phyloP scores from a whole-genome alignment of 345 rosid species.

The Camelina neglecta region DNA sequence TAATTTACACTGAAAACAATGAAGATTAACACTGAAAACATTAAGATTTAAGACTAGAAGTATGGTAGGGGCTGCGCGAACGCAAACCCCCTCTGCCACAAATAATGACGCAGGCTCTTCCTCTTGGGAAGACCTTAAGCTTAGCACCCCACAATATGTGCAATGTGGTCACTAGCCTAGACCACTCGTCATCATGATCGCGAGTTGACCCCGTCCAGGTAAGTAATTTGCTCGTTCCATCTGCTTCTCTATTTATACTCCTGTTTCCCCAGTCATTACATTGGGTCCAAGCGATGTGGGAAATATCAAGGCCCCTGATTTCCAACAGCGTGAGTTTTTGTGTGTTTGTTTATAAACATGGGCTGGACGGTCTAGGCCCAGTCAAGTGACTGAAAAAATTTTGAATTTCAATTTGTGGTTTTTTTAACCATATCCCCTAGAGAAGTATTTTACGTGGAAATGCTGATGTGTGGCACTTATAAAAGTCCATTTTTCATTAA shows the following conservation, averaged over 20 bases:
- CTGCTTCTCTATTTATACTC: neutral
- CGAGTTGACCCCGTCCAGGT: slow-evolving; percentile 48
- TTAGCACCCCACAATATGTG: slow-evolving; percentile 34
- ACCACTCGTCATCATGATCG: slow-evolving; percentile 35
- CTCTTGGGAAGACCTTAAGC: slow-evolving; percentile 45
- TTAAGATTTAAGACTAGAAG: neutral
- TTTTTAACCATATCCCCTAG: too few relatives aligned
- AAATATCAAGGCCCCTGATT: neutral
- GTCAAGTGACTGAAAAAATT: neutral
- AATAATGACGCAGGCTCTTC: slow-evolving; percentile 66
- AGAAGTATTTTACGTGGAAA: too few relatives aligned
- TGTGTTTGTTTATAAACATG: neutral
- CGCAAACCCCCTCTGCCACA: slow-evolving; percentile 27
- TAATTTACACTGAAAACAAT: too few relatives aligned
- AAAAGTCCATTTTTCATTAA: too few relatives aligned
- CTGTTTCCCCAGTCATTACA: too few relatives aligned
- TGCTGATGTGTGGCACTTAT: too few relatives aligned
- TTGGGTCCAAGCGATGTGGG: slow-evolving; percentile 13
- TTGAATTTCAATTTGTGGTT: too few relatives aligned
- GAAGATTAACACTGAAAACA: too few relatives aligned
- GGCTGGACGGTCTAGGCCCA: slow-evolving; percentile 19
- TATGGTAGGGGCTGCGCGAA: slow-evolving; percentile 35
- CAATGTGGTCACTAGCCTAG: slow-evolving; percentile 47
- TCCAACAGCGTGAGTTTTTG: neutral
- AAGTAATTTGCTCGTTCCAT: neutral